phyloP scores from a whole-genome alignment of 1,284 basidiomycete genomes.

The Salmacisia buchloeana region DNA sequence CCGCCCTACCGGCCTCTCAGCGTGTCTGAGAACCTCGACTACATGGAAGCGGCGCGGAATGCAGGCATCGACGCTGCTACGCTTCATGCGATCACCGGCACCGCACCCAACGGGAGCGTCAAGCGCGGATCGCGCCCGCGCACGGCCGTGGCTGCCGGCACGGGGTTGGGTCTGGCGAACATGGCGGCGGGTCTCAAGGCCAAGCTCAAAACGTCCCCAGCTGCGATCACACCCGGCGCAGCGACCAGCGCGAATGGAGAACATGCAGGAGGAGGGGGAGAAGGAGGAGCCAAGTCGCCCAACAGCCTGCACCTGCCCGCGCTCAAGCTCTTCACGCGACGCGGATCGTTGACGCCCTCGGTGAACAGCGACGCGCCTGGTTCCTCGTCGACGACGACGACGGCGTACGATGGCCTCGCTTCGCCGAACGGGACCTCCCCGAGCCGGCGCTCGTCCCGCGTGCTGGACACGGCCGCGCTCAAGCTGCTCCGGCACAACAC shows the following conservation, averaged over 20 bases:
- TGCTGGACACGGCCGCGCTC: too few relatives aligned
- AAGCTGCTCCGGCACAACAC: too few relatives aligned
- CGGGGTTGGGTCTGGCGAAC: not conserved
- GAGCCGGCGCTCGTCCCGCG: not conserved
- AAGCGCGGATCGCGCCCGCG: too few relatives aligned
- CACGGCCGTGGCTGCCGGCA: not conserved
- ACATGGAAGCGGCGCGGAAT: not conserved
- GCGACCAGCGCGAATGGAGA: not conserved
- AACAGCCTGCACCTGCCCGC: not conserved
- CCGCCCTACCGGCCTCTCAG: not conserved
- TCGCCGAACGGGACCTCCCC: not conserved
- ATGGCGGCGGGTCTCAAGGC: not conserved
- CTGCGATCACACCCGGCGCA: not conserved
- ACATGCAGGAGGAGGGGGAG: too few relatives aligned
- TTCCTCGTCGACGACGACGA: too few relatives aligned
- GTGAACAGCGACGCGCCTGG: not conserved
- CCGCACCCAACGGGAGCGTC: too few relatives aligned
- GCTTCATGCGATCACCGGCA: not conserved
- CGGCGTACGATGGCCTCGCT: not conserved
- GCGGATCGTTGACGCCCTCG: not conserved
- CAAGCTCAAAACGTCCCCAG: not conserved
- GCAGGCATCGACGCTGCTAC: slow-evolving; percentile 1
- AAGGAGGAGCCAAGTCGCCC: not conserved
- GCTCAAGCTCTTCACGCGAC: not conserved
- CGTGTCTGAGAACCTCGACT: not conserved